Evolutionary conservation across 2,329 filamentous ascomycete species (phyloP).

Genomic region (Cladosporium sp.): DNA sequence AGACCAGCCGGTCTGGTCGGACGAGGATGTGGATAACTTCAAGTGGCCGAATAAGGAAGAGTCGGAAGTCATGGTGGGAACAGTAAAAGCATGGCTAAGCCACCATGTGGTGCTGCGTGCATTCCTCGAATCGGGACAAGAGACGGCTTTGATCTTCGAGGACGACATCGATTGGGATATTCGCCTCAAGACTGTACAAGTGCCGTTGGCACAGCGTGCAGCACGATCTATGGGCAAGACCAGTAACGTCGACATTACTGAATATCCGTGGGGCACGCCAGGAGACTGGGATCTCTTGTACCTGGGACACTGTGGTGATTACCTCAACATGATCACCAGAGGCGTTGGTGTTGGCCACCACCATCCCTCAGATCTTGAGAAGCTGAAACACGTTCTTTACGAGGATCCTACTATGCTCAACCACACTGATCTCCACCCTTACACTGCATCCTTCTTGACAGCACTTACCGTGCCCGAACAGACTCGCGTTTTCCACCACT

Average conservation of each 20-base stretch:
- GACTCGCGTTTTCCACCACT: conserved; percentile 37
- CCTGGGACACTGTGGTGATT: conserved; percentile 40
- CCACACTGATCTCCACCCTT: conserved; percentile 34
- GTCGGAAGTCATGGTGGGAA: conserved; percentile 31
- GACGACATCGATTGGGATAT: conserved; percentile 45
- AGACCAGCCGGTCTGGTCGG: conserved; percentile 33
- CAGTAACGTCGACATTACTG: conserved; percentile 29
- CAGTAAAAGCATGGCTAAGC: conserved; percentile 37
- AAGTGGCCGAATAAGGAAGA: conserved; percentile 18
- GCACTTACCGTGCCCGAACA: conserved; percentile 34
- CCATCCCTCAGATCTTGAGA: conserved; percentile 28
- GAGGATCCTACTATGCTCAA: conserved; percentile 35
- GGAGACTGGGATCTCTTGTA: conserved; percentile 36
- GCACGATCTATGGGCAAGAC: conserved; percentile 28
- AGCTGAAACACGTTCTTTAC: conserved; percentile 34
- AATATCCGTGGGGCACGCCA: conserved; percentile 34
- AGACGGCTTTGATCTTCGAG: conserved; percentile 42
- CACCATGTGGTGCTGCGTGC: conserved; percentile 32
- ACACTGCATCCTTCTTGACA: conserved; percentile 36
- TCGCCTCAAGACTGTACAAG: conserved; percentile 37
- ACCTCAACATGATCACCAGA: conserved; percentile 32
- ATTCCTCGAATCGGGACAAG: conserved; percentile 38
- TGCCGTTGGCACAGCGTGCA: conserved; percentile 27
- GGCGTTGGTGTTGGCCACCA: conserved; percentile 35
- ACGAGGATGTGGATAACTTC: conserved; percentile 28